These are phyloP conservation scores for Penicillium griseofulvum DNA, from an alignment of 2,329 filamentous ascomycete species.

Conservation along the genomic window DNA sequence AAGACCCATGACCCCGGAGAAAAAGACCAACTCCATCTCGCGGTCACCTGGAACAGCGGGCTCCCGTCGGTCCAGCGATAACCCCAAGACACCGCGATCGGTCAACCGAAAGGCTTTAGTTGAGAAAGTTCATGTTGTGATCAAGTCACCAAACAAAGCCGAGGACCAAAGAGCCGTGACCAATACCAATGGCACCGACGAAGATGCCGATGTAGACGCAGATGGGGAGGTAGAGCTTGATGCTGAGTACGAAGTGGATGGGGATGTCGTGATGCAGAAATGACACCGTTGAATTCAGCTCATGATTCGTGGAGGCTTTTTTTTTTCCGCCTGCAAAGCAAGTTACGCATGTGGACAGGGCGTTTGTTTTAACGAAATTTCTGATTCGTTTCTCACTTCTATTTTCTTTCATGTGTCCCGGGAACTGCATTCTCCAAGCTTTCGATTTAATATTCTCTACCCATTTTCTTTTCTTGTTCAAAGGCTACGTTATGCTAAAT, in stretches of 20 bases:
- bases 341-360: constrained; percentile 27
- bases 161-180: constrained; percentile 8
- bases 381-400: constrained; percentile 4
- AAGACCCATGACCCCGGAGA: constrained; percentile 14
- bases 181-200: constrained; percentile 22
- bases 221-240: constrained; percentile 31
- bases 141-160: constrained; percentile 19
- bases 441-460: constrained; percentile 4
- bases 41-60: constrained; percentile 16
- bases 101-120: constrained; percentile 23
- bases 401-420: constrained; percentile 2
- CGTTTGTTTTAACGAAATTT: constrained; percentile 18
- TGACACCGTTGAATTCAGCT: constrained; percentile 14
- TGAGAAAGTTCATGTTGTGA: constrained; percentile 26
- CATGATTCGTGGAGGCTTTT: constrained; percentile 1
- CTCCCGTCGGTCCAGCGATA: constrained; percentile 14
- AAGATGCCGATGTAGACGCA: constrained; percentile 19
- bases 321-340: constrained; percentile 7
- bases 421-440: neutral
- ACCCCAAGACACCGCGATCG: constrained; percentile 17
- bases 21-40: constrained; percentile 12
- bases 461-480: constrained; percentile 2
- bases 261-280: constrained; percentile 31
- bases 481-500: neutral
- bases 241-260: constrained; percentile 26